Evolutionary conservation across 2,329 filamentous ascomycete species (phyloP), one percentile per base, ranked within the genome.

Genomic region (Domatiomyces catenatus): DNA sequence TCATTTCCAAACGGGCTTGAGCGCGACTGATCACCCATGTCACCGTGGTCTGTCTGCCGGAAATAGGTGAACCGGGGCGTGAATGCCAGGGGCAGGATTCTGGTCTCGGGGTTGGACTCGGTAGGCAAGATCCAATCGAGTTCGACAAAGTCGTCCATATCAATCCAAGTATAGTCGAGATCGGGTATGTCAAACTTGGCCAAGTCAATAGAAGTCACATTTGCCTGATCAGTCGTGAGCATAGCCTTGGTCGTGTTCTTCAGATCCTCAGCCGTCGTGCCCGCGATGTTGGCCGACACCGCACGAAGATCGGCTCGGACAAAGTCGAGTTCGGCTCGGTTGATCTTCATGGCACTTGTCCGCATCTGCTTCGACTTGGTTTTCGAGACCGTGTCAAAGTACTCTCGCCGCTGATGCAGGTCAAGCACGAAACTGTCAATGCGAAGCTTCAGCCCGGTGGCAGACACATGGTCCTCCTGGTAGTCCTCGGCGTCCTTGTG

Each of bases 121-220:
- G 86, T 84, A 0, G 90, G 90, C 20, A 95, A 69, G 49, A 94
- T 89, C 90, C 90, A 96, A 64, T 95, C 93, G 19, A 98, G 71
- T 65, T 98, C 92, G 26, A 98, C 89, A 67, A 98, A 98, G 64
- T 98, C 92, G 63, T 98, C 92, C 88, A 98, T 96, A 62, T 98
- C 92, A 55, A 98, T 89, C 92, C 92, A 98, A 50, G 83, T 88
- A 58, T 88, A 81, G 62, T 98, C 92, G 50, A 93, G 86, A 64
- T 98, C 92, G 0, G 92, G 90, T 47, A 98, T 98, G 0, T 83
- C 90, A 63, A 98, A 98, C 49, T 84, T 83, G 0, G 89, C 94
- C 47, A 94, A 73, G 63, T 83, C 79, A 7, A 75, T 70, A 20
- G 71, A 68, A 2, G 71, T 64, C 2, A 69, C 63, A 42, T 73